These are phyloP conservation scores for Ceratobasidium sp. DNA, from an alignment of 1,284 basidiomycete genomes.

Conservation along the genomic window DNA sequence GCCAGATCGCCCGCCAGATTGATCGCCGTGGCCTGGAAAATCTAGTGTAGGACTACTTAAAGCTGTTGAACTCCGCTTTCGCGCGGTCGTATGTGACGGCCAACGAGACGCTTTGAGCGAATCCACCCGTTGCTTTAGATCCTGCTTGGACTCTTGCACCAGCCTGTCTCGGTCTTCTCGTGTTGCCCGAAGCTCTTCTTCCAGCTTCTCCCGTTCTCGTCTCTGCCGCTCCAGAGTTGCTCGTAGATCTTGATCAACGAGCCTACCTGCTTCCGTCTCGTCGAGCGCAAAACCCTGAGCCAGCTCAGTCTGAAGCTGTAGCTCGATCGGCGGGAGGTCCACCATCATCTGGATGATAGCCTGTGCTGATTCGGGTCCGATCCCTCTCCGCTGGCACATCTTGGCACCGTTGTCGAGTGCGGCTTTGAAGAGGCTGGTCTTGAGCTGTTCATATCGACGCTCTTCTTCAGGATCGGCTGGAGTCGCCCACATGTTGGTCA, in stretches of 20 bases:
- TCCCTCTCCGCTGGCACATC: slow-evolving; percentile 46
- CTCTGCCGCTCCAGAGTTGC: slow-evolving; percentile 15
- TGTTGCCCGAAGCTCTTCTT: slow-evolving; percentile 27
- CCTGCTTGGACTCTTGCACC: too few species aligned
- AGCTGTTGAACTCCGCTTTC: background rate
- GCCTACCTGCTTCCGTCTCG: slow-evolving; percentile 28
- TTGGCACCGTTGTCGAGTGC: slow-evolving; percentile 51
- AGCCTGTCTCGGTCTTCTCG: slow-evolving; percentile 29
- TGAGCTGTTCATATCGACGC: slow-evolving; percentile 51
- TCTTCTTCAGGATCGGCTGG: slow-evolving; percentile 35
- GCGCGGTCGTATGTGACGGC: background rate
- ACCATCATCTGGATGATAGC: slow-evolving; percentile 1
- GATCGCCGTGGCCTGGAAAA: background rate
- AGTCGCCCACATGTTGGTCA: slow-evolving; percentile 54
- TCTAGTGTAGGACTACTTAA: background rate
- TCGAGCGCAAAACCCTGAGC: background rate
- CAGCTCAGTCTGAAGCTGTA: slow-evolving; percentile 25
- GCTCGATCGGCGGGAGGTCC: background rate
- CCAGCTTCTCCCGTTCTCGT: slow-evolving; percentile 23
- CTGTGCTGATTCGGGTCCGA: slow-evolving; percentile 14
- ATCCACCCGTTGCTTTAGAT: too few species aligned
- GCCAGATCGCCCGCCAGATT: too few species aligned
- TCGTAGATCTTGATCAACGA: slow-evolving; percentile 25
- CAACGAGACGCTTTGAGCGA: too few species aligned
- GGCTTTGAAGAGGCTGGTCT: slow-evolving; percentile 51